A percentile compares a stretch with the other conserved stretches of the same genome.
Evolutionary conservation across 2,329 filamentous ascomycete genomes (phyloP).

Genomic region (Microcera coccophila): DNA sequence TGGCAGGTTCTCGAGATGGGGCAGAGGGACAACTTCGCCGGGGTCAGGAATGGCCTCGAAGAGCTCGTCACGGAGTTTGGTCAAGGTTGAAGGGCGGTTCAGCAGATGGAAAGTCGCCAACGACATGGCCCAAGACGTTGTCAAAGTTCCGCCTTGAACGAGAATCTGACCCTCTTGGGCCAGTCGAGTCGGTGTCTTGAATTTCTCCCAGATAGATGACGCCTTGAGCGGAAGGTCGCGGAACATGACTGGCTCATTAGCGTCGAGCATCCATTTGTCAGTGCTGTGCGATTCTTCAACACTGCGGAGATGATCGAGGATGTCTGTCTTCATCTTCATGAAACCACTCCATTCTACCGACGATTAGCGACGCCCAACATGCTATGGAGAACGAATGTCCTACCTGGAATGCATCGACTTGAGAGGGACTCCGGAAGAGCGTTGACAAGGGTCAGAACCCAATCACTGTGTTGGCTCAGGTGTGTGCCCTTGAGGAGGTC

Average conservation of each 20-base stretch:
- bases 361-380: neutral
- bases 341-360: conserved; percentile 34
- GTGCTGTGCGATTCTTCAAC: conserved; percentile 35
- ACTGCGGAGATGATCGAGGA: conserved; percentile 33
- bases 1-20: conserved; percentile 33
- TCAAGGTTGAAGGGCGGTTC: conserved; percentile 28
- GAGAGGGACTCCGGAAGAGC: conserved; percentile 35
- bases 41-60: conserved; percentile 32
- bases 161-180: conserved; percentile 38
- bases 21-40: conserved; percentile 24
- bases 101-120: conserved; percentile 36
- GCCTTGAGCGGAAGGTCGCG: conserved; percentile 30
- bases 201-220: conserved; percentile 28
- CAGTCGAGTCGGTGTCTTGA: conserved; percentile 34
- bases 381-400: neutral
- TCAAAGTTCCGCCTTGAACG: conserved; percentile 39
- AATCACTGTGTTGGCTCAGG: conserved; percentile 36
- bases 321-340: conserved; percentile 38
- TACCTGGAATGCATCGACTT: conserved; percentile 32
- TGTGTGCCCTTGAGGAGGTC: conserved; percentile 36
- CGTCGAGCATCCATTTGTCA: conserved; percentile 32
- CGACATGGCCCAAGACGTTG: conserved; percentile 36
- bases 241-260: conserved; percentile 36
- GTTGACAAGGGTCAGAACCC: conserved; percentile 34
- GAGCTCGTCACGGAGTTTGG: conserved; percentile 34